Evolutionary conservation across 2,329 filamentous ascomycete species (phyloP).

Genomic region (Monilinia fructicola): DNA sequence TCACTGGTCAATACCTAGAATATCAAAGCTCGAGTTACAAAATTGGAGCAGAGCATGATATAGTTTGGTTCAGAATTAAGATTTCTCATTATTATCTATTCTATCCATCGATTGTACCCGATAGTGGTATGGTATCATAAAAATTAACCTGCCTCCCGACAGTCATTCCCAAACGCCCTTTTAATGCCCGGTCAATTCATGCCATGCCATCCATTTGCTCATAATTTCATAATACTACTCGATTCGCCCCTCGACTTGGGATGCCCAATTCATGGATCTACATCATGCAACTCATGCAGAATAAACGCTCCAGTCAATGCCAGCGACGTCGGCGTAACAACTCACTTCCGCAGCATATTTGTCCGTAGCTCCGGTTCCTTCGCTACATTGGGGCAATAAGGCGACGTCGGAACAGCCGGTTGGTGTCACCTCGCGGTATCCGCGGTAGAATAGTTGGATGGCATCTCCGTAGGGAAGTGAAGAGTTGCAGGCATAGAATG

Average conservation of each 20-base stretch:
- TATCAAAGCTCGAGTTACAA: not conserved
- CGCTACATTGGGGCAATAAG: constrained; percentile 48
- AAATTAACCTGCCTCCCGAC: no score
- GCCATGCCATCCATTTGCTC: not conserved
- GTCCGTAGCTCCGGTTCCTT: constrained; percentile 44
- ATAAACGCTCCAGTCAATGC: constrained; percentile 44
- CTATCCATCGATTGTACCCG: constrained; percentile 17
- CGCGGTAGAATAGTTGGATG: constrained; percentile 43
- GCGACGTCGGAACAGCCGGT: constrained; percentile 46
- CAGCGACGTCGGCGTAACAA: constrained; percentile 47
- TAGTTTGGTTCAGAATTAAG: not conserved
- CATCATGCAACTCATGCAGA: not conserved
- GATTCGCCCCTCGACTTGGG: not conserved
- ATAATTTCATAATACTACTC: not conserved
- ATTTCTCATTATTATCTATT: constrained; percentile 3
- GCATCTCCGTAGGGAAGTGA: constrained; percentile 46
- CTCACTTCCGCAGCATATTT: constrained; percentile 42
- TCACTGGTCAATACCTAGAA: not conserved
- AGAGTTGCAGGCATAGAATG: constrained; percentile 48
- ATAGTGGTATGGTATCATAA: constrained; percentile 15
- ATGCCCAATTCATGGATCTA: no score
- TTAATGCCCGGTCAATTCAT: not conserved
- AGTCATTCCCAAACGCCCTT: constrained; percentile 1
- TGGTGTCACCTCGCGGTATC: constrained; percentile 42
- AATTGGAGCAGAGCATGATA: not conserved